Percentiles rank a stretch among this genome's conserved stretches.
Conservation (phyloP, 306 rosid species). For the Erythrophleum fordii region DNA sequence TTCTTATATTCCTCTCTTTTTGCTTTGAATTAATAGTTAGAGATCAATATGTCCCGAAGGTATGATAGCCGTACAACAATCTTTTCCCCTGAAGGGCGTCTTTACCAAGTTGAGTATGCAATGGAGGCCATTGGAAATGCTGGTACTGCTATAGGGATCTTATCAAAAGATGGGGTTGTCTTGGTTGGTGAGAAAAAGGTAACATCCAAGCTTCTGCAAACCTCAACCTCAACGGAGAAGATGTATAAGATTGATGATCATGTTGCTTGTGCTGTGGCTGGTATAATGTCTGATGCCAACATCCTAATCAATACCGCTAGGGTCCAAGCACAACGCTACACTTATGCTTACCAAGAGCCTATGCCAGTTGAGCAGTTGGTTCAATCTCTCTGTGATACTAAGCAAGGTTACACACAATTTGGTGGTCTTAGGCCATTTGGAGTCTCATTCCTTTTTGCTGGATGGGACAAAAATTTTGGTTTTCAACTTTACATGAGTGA, state of each 20-base stretch:
- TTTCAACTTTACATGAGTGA: slow-evolving; percentile 63
- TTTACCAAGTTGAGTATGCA: slow-evolving; percentile 63
- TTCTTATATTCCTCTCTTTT: slow-evolving; percentile 24
- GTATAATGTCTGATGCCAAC: slow-evolving; percentile 62
- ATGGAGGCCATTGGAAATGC: slow-evolving; percentile 64
- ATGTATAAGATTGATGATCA: slow-evolving; percentile 64
- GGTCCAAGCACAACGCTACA: slow-evolving; percentile 59
- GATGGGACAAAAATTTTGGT: slow-evolving; percentile 60
- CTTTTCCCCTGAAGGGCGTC: slow-evolving; percentile 62
- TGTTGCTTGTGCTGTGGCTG: slow-evolving; percentile 61
- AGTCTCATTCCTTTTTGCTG: slow-evolving; percentile 57
- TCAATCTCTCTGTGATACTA: slow-evolving; percentile 60
- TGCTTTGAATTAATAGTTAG: slow-evolving; percentile 17
- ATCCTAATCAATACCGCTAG: slow-evolving; percentile 60
- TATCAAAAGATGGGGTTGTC: slow-evolving; percentile 56
- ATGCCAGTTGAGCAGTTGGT: slow-evolving; percentile 62
- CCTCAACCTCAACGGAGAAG: slow-evolving; percentile 60
- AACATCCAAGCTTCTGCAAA: slow-evolving; percentile 58
- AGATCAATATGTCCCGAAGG: slow-evolving; percentile 56
- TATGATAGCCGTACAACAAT: slow-evolving; percentile 64
- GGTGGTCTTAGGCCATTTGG: slow-evolving; percentile 60
- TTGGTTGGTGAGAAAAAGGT: slow-evolving; percentile 62
- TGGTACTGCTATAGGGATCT: slow-evolving; percentile 61
- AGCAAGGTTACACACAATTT: slow-evolving; percentile 60
- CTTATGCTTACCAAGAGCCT: slow-evolving; percentile 56